Conservation (phyloP, 345 rosid species). For the Aquilaria yunnanensis region DNA sequence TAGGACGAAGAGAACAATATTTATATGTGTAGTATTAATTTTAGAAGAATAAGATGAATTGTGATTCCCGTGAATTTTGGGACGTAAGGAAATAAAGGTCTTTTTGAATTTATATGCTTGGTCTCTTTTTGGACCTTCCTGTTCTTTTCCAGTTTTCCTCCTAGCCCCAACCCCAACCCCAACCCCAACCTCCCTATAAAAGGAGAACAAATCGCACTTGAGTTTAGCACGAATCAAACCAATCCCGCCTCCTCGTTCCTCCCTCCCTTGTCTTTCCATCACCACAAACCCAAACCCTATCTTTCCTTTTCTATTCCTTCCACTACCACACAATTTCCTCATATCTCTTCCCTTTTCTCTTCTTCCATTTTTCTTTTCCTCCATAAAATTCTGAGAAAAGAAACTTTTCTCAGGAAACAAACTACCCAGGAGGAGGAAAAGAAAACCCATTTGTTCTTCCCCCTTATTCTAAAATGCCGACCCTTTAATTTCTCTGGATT, state of each 20-base stretch:
- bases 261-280: background rate
- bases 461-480: background rate
- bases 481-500: background rate
- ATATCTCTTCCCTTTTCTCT: background rate
- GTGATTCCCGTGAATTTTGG: too few relatives aligned
- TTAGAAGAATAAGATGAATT: too few relatives aligned
- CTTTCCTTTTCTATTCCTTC: background rate
- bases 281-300: background rate
- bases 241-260: conserved; percentile 8
- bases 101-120: background rate
- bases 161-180: too few relatives aligned
- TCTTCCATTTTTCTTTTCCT: background rate
- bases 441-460: background rate
- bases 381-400: background rate
- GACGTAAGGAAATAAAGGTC: too few relatives aligned
- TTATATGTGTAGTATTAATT: too few relatives aligned
- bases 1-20: too few relatives aligned
- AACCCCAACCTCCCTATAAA: background rate
- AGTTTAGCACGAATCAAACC: background rate
- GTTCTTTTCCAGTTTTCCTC: background rate
- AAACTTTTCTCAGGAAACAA: background rate
- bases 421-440: background rate
- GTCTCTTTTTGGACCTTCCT: background rate
- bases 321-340: background rate
- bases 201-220: conserved; percentile 1